Percentiles rank a stretch among this genome's conserved stretches.
phyloP scores from a whole-genome alignment of 805 yeast genomes.

The Lipomyces orientalis region DNA sequence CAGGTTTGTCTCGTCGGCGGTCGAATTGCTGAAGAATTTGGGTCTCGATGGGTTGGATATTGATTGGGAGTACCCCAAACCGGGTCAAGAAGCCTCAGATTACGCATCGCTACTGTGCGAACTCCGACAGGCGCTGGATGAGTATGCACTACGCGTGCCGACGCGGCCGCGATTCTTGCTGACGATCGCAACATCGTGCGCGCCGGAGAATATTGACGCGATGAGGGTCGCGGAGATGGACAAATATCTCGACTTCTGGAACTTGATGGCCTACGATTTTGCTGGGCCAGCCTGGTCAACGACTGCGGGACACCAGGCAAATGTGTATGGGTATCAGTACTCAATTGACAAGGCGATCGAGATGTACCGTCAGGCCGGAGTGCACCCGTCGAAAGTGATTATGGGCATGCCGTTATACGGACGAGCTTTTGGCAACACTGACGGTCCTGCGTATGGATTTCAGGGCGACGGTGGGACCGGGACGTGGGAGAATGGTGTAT shows the following conservation, averaged over 20 bases:
- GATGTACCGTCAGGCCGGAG: constrained; percentile 52
- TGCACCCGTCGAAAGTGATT: constrained; percentile 59
- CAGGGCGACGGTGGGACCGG: constrained; percentile 41
- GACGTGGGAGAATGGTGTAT: constrained; percentile 56
- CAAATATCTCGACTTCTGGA: constrained; percentile 68
- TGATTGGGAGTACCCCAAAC: constrained; percentile 91
- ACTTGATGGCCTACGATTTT: constrained; percentile 91
- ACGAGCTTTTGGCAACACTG: constrained; percentile 54
- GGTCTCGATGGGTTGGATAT: constrained; percentile 88
- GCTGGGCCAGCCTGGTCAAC: constrained; percentile 70
- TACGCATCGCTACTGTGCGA: constrained; percentile 53
- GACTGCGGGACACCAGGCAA: constrained; percentile 69
- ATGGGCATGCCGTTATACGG: constrained; percentile 93
- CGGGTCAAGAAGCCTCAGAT: constrained; percentile 52
- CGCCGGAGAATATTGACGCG: constrained; percentile 46
- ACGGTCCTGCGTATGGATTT: constrained; percentile 48
- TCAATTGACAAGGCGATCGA: constrained; percentile 58
- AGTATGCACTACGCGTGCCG: constrained; percentile 45
- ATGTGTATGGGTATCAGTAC: constrained; percentile 57
- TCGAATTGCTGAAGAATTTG: constrained; percentile 52
- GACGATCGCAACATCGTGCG: constrained; percentile 80
- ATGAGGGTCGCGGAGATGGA: constrained; percentile 63
- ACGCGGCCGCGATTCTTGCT: constrained; percentile 51
- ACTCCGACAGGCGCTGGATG: constrained; percentile 51
- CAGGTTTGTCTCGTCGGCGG: constrained; percentile 58